Evolutionary conservation across 176 grass and related monocot species (phyloP).

Genomic region (Canna indica): DNA sequence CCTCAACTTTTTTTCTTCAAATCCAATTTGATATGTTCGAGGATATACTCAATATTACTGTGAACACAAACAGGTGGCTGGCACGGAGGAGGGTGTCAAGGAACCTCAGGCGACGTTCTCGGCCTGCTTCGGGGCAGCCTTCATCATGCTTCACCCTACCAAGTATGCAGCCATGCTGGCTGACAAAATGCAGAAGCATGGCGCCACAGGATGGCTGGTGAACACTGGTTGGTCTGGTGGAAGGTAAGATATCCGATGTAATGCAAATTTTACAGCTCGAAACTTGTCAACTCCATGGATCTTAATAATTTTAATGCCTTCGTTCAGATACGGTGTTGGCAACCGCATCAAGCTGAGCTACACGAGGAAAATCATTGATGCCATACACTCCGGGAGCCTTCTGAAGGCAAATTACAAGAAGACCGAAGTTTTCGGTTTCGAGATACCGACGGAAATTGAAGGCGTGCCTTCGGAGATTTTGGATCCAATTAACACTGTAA

Average conservation of each 20-base stretch:
- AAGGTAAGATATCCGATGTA: conserved; percentile 26
- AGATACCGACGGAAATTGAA: conserved; percentile 68
- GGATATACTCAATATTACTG: background rate
- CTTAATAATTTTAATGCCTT: background rate
- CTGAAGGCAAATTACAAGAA: conserved; percentile 70
- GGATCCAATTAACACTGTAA: conserved; percentile 93
- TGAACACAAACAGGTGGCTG: conserved; percentile 46
- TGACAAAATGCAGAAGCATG: conserved; percentile 93
- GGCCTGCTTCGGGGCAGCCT: conserved; percentile 91
- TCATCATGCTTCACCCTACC: conserved; percentile 98
- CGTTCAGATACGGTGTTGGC: conserved; percentile 79
- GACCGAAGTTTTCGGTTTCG: conserved; percentile 83
- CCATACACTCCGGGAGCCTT: conserved; percentile 88
- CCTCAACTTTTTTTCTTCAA: background rate
- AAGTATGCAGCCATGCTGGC: conserved; percentile 98
- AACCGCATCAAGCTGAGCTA: conserved; percentile 76
- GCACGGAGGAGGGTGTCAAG: conserved; percentile 92
- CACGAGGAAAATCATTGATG: conserved; percentile 97
- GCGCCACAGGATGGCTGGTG: conserved; percentile 94
- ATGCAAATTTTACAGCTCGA: background rate
- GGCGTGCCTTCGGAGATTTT: conserved; percentile 89
- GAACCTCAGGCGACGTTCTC: conserved; percentile 97
- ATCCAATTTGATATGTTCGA: background rate
- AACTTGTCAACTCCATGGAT: background rate
- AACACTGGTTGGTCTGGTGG: conserved; percentile 99